Evolutionary conservation across 148 eudicot genomes (phyloP), one percentile per base, ranked within the genome.

Genomic region (Chenopodium berlandieri): DNA sequence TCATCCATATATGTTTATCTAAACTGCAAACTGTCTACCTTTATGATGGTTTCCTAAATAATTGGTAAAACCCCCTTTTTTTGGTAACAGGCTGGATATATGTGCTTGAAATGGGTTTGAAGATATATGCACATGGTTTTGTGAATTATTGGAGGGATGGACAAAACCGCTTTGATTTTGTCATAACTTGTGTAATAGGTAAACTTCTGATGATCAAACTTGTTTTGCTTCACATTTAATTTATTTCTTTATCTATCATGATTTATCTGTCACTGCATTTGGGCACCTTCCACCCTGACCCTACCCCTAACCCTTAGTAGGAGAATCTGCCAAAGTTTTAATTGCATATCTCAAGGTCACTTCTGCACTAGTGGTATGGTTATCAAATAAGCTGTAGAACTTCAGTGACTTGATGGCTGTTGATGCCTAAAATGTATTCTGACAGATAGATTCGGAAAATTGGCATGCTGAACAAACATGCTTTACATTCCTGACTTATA

Each of bases 121-220:
- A 96, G 88, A 86, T 94, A 71, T 96, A 92, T 85, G 80, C 97
- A 17, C 85, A 80, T 86, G 99, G 99, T 77, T 94, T 94, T 79
- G 92, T 87, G 75, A 96, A 96, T 85, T 96, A 96, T 80, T 96
- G 99, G 99, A 89, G 93, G 86, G 98, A 92, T 84, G 93, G 99
- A 73, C 97, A 86, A 90, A 96, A 96, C 86, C 97, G 91, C 32
- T 96, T 96, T 65, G 99, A 96, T 88, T 96, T 90, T 78, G 32
- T 96, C 75, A 81, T 96, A 82, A 96, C 99, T 4, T 92, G 91
- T 95, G 95, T 96, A 31, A 96, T 96, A 86, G 98, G 98, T 92
- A 87, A 85, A 72, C 71, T 56, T 81, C 54, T 73, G 71, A 56
- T 75, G 30, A 40, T 56, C 48, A 54, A 68, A 56, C 20, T 9